phyloP scores from a whole-genome alignment of 495 filamentous ascomycete genomes.

The Podospora pseudopauciseta region DNA sequence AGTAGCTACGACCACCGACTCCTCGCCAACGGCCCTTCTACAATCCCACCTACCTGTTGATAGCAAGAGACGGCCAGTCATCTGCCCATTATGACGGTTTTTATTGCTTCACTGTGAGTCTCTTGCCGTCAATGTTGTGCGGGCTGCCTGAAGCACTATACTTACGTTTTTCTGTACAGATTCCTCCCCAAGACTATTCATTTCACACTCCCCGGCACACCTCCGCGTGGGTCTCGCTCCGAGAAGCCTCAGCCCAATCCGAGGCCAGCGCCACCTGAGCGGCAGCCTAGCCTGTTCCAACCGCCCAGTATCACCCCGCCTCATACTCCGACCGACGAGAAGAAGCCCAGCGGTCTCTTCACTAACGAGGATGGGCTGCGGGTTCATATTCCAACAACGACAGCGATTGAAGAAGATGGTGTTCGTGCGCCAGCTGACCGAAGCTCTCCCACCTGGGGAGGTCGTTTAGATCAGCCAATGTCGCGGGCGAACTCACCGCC shows the following conservation, averaged over 20 bases:
- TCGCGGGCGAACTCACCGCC: slow-evolving; percentile 65
- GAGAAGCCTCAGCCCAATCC: slow-evolving; percentile 32
- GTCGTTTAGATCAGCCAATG: slow-evolving; percentile 66
- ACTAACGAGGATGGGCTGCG: slow-evolving; percentile 49
- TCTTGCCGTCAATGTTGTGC: not conserved
- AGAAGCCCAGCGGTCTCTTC: slow-evolving; percentile 55
- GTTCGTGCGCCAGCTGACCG: slow-evolving; percentile 56
- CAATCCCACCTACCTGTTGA: not conserved
- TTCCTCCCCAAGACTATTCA: slow-evolving; percentile 89
- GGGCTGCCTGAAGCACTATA: not conserved
- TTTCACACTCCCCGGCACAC: slow-evolving; percentile 54
- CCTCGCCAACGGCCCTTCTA: not conserved
- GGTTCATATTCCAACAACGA: slow-evolving; percentile 36
- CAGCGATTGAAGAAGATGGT: slow-evolving; percentile 30
- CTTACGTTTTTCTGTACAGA: slow-evolving; percentile 41
- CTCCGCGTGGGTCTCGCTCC: slow-evolving; percentile 30
- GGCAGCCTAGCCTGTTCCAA: slow-evolving; percentile 45
- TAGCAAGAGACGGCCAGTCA: not conserved
- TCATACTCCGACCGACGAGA: slow-evolving; percentile 60
- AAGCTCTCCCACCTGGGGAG: slow-evolving; percentile 68
- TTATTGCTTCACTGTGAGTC: slow-evolving; percentile 79
- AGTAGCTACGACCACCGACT: not conserved
- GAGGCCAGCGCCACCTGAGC: slow-evolving; percentile 31
- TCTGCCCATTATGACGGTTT: slow-evolving; percentile 66
- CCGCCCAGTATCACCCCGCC: slow-evolving; percentile 45